Conservation (phyloP, 2,329 filamentous ascomycete genomes). For the Hypoxylon sp. region DNA sequence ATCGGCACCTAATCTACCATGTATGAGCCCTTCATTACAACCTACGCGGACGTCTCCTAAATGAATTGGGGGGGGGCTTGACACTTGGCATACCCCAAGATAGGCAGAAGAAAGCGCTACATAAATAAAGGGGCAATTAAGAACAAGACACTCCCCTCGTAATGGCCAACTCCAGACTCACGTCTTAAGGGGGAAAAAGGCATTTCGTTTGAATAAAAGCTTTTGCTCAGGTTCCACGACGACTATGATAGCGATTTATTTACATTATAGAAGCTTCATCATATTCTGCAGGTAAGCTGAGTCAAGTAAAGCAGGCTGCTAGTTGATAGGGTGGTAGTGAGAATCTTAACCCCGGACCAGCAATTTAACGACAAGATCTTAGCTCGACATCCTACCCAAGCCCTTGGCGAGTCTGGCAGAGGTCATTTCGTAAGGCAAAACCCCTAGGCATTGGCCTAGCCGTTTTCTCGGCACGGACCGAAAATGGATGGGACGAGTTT, state of each 20-base stretch:
- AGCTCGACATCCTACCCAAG: conserved; percentile 42
- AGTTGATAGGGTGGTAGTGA: conserved; percentile 3
- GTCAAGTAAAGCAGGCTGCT: conserved; percentile 6
- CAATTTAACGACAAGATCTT: conserved; percentile 39
- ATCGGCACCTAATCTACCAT: too few species aligned
- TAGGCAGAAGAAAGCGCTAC: background rate
- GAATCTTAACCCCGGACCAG: conserved; percentile 19
- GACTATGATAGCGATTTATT: background rate
- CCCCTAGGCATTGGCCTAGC: conserved; percentile 27
- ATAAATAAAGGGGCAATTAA: background rate
- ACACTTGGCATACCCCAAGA: background rate
- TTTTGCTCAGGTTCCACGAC: background rate
- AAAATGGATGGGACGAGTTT: conserved; percentile 28
- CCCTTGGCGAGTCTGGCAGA: conserved; percentile 43
- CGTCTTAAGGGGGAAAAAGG: background rate
- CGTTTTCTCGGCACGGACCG: conserved; percentile 42
- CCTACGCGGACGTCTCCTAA: background rate
- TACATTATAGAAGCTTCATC: background rate
- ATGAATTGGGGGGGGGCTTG: background rate
- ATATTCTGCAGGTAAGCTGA: conserved; percentile 2
- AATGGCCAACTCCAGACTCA: background rate
- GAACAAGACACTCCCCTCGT: background rate
- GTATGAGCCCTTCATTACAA: too few species aligned
- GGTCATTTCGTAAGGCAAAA: conserved; percentile 27
- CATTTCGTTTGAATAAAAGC: background rate